A percentile compares a stretch with the other conserved stretches of the same genome.
These are phyloP conservation scores for Fomes fomentarius DNA, from an alignment of 1,284 basidiomycete genomes.

Conservation along the genomic window DNA sequence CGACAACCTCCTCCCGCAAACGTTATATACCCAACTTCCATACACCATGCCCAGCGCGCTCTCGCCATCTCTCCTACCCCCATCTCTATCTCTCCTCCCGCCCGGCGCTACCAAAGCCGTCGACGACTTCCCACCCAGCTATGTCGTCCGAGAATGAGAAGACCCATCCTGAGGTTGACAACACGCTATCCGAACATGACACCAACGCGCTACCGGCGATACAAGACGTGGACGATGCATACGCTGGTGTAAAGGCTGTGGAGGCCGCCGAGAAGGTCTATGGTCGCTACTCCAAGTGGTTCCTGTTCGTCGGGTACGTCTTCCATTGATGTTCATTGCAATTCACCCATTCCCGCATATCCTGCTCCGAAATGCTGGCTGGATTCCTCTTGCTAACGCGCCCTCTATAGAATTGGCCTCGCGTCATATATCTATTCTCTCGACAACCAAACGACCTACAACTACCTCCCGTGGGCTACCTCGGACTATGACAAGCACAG, in stretches of 20 bases:
- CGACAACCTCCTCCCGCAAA: too few relatives aligned
- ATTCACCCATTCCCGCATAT: not conserved
- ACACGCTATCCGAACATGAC: too few relatives aligned
- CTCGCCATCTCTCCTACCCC: too few relatives aligned
- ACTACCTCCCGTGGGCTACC: conserved; percentile 66
- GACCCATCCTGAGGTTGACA: too few relatives aligned
- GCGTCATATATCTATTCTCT: conserved; percentile 80
- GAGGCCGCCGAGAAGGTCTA: conserved; percentile 58
- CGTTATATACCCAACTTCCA: too few relatives aligned
- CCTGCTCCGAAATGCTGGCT: not conserved
- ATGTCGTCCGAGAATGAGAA: too few relatives aligned
- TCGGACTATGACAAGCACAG: conserved; percentile 64
- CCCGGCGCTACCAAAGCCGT: too few relatives aligned
- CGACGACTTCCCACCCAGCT: too few relatives aligned
- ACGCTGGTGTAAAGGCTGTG: conserved; percentile 52
- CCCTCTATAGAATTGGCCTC: conserved; percentile 54
- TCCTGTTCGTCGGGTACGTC: conserved; percentile 60
- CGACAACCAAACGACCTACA: conserved; percentile 69
- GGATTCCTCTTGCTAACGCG: not conserved
- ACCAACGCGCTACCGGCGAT: too few relatives aligned
- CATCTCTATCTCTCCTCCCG: too few relatives aligned
- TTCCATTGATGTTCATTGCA: not conserved
- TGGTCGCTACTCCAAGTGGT: conserved; percentile 59
- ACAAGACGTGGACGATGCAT: conserved; percentile 41
- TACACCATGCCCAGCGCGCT: too few relatives aligned